phyloP scores from a whole-genome alignment of 2,329 filamentous ascomycete genomes.

The Claviceps paspali region DNA sequence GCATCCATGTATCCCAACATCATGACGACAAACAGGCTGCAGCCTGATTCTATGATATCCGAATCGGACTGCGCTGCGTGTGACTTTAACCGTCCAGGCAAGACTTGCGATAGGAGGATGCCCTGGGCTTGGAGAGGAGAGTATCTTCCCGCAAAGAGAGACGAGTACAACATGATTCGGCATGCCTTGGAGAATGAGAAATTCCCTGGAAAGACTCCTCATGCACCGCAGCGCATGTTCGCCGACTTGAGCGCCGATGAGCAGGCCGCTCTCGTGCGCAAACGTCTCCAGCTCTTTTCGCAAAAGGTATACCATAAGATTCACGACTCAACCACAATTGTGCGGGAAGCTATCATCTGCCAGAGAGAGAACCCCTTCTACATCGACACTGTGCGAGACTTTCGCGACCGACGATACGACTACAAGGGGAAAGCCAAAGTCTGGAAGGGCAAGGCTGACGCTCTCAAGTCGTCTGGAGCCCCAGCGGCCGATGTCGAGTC shows the following conservation, averaged over 20 bases:
- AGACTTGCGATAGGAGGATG: conserved; percentile 86
- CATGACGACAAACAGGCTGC: conserved; percentile 96
- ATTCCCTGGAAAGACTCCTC: conserved; percentile 68
- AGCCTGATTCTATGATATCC: conserved; percentile 97
- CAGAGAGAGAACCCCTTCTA: conserved; percentile 98
- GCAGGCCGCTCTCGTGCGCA: conserved; percentile 65
- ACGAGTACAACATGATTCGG: conserved; percentile 99
- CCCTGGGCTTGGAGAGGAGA: conserved; percentile 98
- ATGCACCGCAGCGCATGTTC: conserved; percentile 57
- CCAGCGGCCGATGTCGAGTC: conserved; percentile 64
- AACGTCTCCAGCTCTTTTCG: conserved; percentile 80
- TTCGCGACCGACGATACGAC: conserved; percentile 92
- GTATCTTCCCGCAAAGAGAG: conserved; percentile 85
- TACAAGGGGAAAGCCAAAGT: conserved; percentile 97
- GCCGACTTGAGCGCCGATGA: conserved; percentile 71
- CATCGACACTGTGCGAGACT: conserved; percentile 88
- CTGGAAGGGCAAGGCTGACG: conserved; percentile 93
- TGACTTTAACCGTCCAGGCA: conserved; percentile 94
- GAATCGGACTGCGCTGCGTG: conserved; percentile 94
- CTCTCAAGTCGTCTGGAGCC: conserved; percentile 71
- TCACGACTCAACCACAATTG: conserved; percentile 81
- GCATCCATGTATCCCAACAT: conserved; percentile 99
- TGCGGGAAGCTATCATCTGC: conserved; percentile 93
- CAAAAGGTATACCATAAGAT: conserved; percentile 99
- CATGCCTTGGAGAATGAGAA: conserved; percentile 81